Percentiles rank a stretch among this genome's conserved stretches.
Evolutionary conservation across 176 grass and related monocot genomes (phyloP).

Genomic region (Phoenix roebelenii): DNA sequence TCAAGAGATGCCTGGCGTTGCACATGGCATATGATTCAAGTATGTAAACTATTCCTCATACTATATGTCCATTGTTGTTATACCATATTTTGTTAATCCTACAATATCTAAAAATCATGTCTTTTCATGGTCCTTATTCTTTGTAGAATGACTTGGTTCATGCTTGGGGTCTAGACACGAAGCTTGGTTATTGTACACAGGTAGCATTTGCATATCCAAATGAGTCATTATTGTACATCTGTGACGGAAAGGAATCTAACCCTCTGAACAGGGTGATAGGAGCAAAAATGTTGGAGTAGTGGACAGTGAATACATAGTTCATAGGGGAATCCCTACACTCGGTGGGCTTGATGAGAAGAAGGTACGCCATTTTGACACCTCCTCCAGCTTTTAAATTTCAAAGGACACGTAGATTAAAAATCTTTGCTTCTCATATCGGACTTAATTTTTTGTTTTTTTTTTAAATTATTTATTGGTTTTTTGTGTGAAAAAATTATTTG

Average conservation of each 20-base stretch:
- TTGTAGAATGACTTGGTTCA: conserved; percentile 82
- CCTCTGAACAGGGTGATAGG: conserved; percentile 36
- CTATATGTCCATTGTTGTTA: no score
- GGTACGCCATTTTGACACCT: neutral
- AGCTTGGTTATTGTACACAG: conserved; percentile 81
- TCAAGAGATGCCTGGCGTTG: conserved; percentile 69
- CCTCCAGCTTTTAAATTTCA: no score
- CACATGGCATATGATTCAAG: conserved; percentile 74
- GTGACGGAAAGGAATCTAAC: neutral
- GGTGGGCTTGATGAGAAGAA: conserved; percentile 31
- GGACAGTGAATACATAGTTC: conserved; percentile 69
- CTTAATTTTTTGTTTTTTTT: no score
- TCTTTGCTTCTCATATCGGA: no score
- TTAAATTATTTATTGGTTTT: no score
- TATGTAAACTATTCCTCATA: conserved; percentile 2
- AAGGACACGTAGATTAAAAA: no score
- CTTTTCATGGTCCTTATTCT: neutral
- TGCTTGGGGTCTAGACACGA: conserved; percentile 83
- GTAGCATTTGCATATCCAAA: conserved; percentile 3
- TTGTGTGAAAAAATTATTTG: no score
- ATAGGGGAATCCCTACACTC: conserved; percentile 64
- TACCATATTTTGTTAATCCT: no score
- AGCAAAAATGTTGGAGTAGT: conserved; percentile 55
- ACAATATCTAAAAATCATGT: neutral
- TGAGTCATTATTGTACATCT: neutral